Evolutionary conservation across 805 yeast genomes (phyloP).

Genomic region (Wickerhamiella sergipiensis): DNA sequence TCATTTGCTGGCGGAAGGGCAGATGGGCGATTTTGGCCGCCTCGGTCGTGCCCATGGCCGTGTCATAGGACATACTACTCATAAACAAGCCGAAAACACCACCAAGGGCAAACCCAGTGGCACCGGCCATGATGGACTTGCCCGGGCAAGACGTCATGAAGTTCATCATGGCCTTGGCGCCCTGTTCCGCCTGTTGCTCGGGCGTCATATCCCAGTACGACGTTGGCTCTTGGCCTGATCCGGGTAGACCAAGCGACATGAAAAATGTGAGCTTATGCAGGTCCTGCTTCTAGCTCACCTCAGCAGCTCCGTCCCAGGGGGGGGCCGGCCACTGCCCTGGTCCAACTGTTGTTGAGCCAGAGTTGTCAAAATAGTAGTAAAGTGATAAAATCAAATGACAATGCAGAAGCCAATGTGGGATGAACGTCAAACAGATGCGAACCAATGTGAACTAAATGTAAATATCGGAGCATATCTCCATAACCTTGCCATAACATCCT

Average conservation of each 20-base stretch:
- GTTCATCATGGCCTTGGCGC: slow-evolving; percentile 70
- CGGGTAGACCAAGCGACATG: neutral
- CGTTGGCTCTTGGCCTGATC: slow-evolving; percentile 6
- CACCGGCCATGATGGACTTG: slow-evolving; percentile 82
- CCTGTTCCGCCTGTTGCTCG: slow-evolving; percentile 86
- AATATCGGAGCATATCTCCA: too few species aligned
- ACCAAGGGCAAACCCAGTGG: slow-evolving; percentile 85
- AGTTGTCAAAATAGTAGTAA: too few species aligned
- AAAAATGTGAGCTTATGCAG: neutral
- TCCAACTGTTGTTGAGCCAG: too few species aligned
- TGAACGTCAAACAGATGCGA: too few species aligned
- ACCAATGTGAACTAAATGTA: too few species aligned
- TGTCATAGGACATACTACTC: slow-evolving; percentile 69
- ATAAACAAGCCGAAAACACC: slow-evolving; percentile 92
- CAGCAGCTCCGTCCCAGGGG: too few species aligned
- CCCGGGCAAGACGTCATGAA: slow-evolving; percentile 92
- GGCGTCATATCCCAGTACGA: slow-evolving; percentile 61
- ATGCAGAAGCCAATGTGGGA: too few species aligned
- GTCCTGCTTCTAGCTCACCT: too few species aligned
- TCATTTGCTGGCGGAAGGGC: slow-evolving; percentile 88
- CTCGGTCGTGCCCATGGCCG: slow-evolving; percentile 45
- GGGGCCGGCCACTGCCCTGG: too few species aligned
- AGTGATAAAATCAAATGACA: too few species aligned
- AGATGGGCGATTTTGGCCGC: slow-evolving; percentile 56
- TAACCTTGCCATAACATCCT: too few species aligned